Conservation (phyloP, 2,329 filamentous ascomycete species). For the Monilinia fructigena region DNA sequence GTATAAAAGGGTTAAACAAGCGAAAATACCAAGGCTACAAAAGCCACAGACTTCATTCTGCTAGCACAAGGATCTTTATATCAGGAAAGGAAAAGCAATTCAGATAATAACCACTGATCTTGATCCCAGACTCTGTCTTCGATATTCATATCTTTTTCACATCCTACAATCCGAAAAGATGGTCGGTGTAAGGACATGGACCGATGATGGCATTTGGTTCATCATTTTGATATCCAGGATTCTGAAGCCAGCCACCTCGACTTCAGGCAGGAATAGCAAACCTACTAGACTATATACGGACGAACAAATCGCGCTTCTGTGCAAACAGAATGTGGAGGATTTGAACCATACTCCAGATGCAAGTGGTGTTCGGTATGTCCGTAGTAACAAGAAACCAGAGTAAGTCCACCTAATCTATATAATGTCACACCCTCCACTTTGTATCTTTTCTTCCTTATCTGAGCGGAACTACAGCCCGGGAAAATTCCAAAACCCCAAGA, state of each 20-base stretch:
- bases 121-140: background rate
- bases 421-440: background rate
- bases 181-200: slow-evolving; percentile 11
- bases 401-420: background rate
- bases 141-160: too few species aligned
- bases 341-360: background rate
- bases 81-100: background rate
- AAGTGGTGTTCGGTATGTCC: slow-evolving; percentile 1
- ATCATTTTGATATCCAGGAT: background rate
- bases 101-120: background rate
- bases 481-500: too few species aligned
- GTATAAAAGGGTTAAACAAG: background rate
- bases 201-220: background rate
- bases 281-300: background rate
- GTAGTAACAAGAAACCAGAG: background rate
- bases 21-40: background rate
- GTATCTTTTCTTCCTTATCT: background rate
- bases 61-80: background rate
- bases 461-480: too few species aligned
- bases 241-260: background rate
- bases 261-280: background rate
- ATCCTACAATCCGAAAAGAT: background rate
- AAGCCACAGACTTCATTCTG: background rate
- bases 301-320: background rate
- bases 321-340: background rate